Evolutionary conservation across 1,284 basidiomycete genomes (phyloP).

Genomic region (Neonothopanus nambi): DNA sequence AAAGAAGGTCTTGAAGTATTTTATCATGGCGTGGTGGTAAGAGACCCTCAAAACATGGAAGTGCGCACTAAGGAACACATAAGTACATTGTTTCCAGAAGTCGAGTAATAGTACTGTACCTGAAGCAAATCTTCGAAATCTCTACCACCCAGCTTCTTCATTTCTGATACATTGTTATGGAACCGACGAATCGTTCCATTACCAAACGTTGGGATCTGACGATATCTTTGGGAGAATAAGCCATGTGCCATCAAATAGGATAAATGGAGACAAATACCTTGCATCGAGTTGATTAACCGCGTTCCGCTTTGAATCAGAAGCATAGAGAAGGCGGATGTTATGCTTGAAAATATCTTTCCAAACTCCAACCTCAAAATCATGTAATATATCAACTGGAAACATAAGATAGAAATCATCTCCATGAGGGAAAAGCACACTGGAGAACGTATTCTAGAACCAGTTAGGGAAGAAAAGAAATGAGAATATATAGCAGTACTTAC

Average conservation of each 20-base stretch:
- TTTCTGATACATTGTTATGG: slow-evolving; percentile 20
- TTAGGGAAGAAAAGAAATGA: neutral
- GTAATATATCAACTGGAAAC: slow-evolving; percentile 21
- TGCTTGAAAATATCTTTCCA: neutral
- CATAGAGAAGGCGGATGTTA: neutral
- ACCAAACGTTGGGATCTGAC: slow-evolving; percentile 20
- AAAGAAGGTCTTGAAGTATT: slow-evolving; percentile 9
- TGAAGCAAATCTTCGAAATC: slow-evolving; percentile 31
- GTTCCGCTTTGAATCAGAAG: slow-evolving; percentile 1
- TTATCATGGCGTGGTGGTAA: neutral
- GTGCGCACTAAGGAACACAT: neutral
- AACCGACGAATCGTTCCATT: slow-evolving; percentile 23
- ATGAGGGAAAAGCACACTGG: slow-evolving; percentile 1
- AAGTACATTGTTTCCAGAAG: neutral
- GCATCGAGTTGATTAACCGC: slow-evolving; percentile 15
- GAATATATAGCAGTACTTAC: slow-evolving; percentile 9
- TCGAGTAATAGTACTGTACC: slow-evolving; percentile 12
- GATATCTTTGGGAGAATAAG: neutral
- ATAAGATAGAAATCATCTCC: slow-evolving; percentile 20
- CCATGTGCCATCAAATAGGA: neutral
- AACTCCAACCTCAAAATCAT: slow-evolving; percentile 4
- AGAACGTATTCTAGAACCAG: slow-evolving; percentile 24
- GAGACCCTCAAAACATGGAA: slow-evolving; percentile 12
- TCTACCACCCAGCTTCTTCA: slow-evolving; percentile 24
- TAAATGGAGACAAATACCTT: slow-evolving; percentile 19